These are phyloP conservation scores for Poa pratensis DNA, from an alignment of 176 grass and related monocot genomes.

Conservation along the genomic window DNA sequence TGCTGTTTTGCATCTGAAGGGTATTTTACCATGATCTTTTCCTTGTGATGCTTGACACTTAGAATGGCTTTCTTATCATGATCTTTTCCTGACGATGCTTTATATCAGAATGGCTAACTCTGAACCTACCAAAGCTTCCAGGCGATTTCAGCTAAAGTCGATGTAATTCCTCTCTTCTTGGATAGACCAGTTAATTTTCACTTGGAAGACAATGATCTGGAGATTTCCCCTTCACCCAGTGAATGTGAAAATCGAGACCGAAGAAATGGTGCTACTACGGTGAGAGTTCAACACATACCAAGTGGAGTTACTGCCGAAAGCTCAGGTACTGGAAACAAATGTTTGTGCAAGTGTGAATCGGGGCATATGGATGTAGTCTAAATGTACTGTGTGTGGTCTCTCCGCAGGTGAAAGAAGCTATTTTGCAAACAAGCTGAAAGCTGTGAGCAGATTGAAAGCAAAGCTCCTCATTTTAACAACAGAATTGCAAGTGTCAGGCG, in stretches of 20 bases:
- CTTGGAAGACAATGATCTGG: constrained; percentile 67
- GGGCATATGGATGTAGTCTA: neutral
- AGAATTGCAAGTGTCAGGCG: constrained; percentile 46
- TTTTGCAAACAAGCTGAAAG: constrained; percentile 89
- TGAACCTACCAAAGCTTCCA: constrained; percentile 61
- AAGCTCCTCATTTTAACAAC: constrained; percentile 71
- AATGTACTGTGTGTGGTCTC: constrained; percentile 7
- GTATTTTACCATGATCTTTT: neutral
- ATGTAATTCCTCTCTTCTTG: constrained; percentile 90
- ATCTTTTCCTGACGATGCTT: constrained; percentile 1
- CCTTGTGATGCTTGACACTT: neutral
- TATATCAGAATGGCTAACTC: constrained; percentile 43
- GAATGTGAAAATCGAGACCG: constrained; percentile 31
- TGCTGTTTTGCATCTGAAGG: neutral
- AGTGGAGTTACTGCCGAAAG: constrained; percentile 78
- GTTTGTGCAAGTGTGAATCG: neutral
- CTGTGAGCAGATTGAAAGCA: constrained; percentile 75
- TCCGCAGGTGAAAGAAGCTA: constrained; percentile 85
- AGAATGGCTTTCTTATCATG: neutral
- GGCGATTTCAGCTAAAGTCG: constrained; percentile 68
- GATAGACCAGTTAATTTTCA: constrained; percentile 59
- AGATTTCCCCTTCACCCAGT: constrained; percentile 50
- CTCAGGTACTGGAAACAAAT: constrained; percentile 65
- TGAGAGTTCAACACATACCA: constrained; percentile 60
- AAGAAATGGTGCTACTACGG: constrained; percentile 38